phyloP scores from a whole-genome alignment of 2,329 filamentous ascomycete species.

The Exophiala lecanii-corni region DNA sequence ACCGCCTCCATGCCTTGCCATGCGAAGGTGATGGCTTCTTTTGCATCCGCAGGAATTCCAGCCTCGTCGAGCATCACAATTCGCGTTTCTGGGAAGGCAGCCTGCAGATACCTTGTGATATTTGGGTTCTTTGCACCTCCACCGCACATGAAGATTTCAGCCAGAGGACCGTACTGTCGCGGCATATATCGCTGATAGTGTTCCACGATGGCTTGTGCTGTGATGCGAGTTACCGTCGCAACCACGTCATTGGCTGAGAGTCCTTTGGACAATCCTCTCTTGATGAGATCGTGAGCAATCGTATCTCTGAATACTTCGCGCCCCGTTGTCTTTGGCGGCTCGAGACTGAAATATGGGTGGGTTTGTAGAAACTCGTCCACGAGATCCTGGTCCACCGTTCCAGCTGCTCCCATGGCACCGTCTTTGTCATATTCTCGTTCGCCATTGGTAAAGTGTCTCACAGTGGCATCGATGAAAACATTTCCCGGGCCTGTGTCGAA shows the following conservation, averaged over 20 bases:
- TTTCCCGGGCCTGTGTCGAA: conserved; percentile 57
- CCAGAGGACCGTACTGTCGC: conserved; percentile 37
- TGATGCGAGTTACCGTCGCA: conserved; percentile 57
- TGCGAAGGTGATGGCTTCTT: conserved; percentile 58
- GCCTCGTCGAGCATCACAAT: conserved; percentile 56
- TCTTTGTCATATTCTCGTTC: conserved; percentile 49
- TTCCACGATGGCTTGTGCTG: conserved; percentile 54
- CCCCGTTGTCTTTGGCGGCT: conserved; percentile 55
- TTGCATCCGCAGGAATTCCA: conserved; percentile 53
- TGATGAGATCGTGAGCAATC: conserved; percentile 49
- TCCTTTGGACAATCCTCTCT: conserved; percentile 42
- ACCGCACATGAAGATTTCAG: conserved; percentile 59
- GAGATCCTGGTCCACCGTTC: conserved; percentile 48
- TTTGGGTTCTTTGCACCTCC: conserved; percentile 56
- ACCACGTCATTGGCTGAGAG: conserved; percentile 50
- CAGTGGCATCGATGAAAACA: conserved; percentile 52
- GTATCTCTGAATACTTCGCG: conserved; percentile 58
- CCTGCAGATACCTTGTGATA: conserved; percentile 51
- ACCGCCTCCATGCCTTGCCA: conserved; percentile 59
- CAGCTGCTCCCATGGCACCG: conserved; percentile 47
- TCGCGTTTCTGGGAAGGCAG: conserved; percentile 43
- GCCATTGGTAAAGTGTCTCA: conserved; percentile 51
- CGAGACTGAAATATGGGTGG: conserved; percentile 48
- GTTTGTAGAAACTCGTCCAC: conserved; percentile 48
- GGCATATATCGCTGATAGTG: conserved; percentile 48